Evolutionary conservation across 148 eudicot genomes (phyloP), one percentile per base, ranked within the genome.

Genomic region (Heliamphora exappendiculata): DNA sequence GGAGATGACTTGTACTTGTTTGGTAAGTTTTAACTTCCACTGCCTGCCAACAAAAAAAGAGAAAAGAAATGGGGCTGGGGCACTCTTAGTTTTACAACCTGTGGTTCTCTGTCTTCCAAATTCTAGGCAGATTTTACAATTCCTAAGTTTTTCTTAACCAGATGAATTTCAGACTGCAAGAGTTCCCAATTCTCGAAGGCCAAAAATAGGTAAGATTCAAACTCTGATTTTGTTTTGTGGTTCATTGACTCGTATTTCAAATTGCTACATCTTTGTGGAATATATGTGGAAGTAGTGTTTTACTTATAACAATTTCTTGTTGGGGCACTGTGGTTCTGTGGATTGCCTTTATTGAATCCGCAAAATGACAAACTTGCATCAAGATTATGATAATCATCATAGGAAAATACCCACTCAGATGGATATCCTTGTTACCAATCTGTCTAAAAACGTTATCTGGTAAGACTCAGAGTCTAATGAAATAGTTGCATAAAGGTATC

Each of bases 151-250:
- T 70, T 34, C 34, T 20, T 24, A 16, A 44, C 68, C 90, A 95
- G 99, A 95, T 86, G 99, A 95, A 81, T 95, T 95, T 84, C 99
- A 95, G 85, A 93, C 99, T 31, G 81, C 98, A 78, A 80, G 98
- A 85, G 85, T 59, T 79, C 99, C 98, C 60, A 86, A 88, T 80
- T 13, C 97, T 59, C 90, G 99, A 64, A 90, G 99, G 78, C 99
- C 99, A 57, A 86, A 80, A 78, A 95, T 95, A 75, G 97, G 99
- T 91, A 81, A 82, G 67, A 6, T 68, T 36, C 45, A 28, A 31
- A 20, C 1, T 67, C 37, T 72, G 50, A 28, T 28, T 60, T 33
- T 37, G 49, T 31, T 64, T 44, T 50, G 20, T 39, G 44, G 64
- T 47, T 20, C 14, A 14, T 47, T 47, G 28, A n/a, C n/a, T n/a